Evolutionary conservation across 2,329 filamentous ascomycete species (phyloP).

Genomic region (Exophiala xenobiotica): DNA sequence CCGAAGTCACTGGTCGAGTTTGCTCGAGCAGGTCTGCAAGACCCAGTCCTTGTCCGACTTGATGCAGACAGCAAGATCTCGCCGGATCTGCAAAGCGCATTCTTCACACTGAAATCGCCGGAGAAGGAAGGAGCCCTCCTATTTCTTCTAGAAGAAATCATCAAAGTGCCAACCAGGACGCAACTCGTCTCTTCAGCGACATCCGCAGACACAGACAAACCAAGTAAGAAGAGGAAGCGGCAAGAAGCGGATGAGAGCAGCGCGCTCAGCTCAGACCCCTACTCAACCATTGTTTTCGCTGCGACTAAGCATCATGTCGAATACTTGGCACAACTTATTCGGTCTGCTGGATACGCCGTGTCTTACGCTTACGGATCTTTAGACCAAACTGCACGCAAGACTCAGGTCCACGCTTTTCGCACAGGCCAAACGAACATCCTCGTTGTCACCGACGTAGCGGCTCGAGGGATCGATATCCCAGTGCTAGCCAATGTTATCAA

Average conservation of each 20-base stretch:
- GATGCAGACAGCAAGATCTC: slow-evolving; percentile 96
- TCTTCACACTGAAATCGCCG: slow-evolving; percentile 86
- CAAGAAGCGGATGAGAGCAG: slow-evolving; percentile 53
- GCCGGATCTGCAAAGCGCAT: slow-evolving; percentile 90
- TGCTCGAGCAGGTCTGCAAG: slow-evolving; percentile 86
- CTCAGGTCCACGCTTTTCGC: slow-evolving; percentile 88
- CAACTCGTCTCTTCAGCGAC: slow-evolving; percentile 47
- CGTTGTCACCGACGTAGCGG: slow-evolving; percentile 94
- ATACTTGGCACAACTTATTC: slow-evolving; percentile 80
- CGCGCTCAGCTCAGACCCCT: slow-evolving; percentile 56
- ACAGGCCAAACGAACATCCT: slow-evolving; percentile 81
- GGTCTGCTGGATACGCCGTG: slow-evolving; percentile 77
- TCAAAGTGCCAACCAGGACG: slow-evolving; percentile 75
- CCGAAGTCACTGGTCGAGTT: slow-evolving; percentile 96
- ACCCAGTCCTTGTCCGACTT: slow-evolving; percentile 83
- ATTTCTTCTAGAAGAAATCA: slow-evolving; percentile 85
- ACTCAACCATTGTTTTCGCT: slow-evolving; percentile 93
- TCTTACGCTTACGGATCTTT: slow-evolving; percentile 94
- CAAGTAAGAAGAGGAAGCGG: slow-evolving; percentile 48
- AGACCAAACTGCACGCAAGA: slow-evolving; percentile 88
- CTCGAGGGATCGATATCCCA: slow-evolving; percentile 96
- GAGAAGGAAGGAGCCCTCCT: slow-evolving; percentile 93
- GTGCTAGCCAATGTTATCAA: slow-evolving; percentile 96
- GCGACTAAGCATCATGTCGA: slow-evolving; percentile 98
- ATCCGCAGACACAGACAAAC: slow-evolving; percentile 44